These are phyloP conservation scores for Psilocybe cubensis DNA, from an alignment of 768 basidiomycete genomes.

Conservation along the genomic window DNA sequence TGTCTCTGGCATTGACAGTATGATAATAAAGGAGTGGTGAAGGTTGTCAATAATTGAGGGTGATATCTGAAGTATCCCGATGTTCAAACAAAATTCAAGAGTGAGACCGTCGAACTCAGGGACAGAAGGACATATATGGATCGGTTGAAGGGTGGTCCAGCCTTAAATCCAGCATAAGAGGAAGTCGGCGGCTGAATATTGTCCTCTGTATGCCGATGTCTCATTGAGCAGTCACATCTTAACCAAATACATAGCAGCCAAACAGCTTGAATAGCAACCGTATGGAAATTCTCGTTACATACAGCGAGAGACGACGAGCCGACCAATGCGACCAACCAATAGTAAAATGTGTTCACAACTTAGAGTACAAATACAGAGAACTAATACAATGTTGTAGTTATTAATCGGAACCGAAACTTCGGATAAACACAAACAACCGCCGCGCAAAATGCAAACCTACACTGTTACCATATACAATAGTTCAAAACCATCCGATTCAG, in stretches of 20 bases:
- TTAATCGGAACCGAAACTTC: background rate
- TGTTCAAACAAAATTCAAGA: background rate
- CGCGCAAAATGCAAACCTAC: too few relatives aligned
- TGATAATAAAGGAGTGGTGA: too few relatives aligned
- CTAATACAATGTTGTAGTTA: too few relatives aligned
- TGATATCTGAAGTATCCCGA: background rate
- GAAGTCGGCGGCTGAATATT: background rate
- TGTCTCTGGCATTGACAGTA: conserved; percentile 5
- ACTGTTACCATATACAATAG: too few relatives aligned
- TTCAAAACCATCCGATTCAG: background rate
- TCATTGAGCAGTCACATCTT: background rate
- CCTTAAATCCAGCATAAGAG: background rate
- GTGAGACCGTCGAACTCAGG: background rate
- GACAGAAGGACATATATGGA: background rate
- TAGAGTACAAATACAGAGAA: too few relatives aligned
- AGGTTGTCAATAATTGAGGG: too few relatives aligned
- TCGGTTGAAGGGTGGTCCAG: background rate
- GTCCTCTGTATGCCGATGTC: conserved; percentile 1
- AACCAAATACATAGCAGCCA: background rate
- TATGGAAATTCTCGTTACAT: too few relatives aligned
- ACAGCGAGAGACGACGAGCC: too few relatives aligned
- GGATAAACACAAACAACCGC: too few relatives aligned
- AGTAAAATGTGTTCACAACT: too few relatives aligned
- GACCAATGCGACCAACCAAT: too few relatives aligned
- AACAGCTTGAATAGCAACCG: background rate